Percentiles rank a stretch among this genome's conserved stretches.
These are phyloP conservation scores for Auricularia cornea DNA, from an alignment of 768 basidiomycete genomes.

Conservation along the genomic window DNA sequence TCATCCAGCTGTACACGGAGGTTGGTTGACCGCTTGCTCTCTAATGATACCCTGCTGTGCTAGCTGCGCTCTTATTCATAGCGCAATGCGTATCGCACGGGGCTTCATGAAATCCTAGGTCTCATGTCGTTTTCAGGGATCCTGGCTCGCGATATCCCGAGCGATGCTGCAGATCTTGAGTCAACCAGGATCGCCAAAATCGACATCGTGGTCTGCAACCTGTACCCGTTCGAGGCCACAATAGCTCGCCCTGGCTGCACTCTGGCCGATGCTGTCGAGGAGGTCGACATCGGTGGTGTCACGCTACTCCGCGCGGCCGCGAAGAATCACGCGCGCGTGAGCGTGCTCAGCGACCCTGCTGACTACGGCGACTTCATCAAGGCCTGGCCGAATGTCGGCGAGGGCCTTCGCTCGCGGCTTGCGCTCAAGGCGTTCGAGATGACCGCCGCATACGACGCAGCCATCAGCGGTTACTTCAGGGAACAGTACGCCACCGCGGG, in stretches of 20 bases:
- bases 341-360: constrained; percentile 77
- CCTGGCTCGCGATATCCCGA: constrained; percentile 83
- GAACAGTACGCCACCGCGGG: constrained; percentile 90
- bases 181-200: constrained; percentile 85
- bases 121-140: constrained; percentile 52
- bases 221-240: constrained; percentile 93
- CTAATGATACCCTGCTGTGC: too few relatives aligned
- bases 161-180: constrained; percentile 79
- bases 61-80: too few relatives aligned
- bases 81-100: too few relatives aligned
- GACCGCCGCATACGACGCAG: constrained; percentile 91
- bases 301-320: constrained; percentile 96
- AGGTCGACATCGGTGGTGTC: constrained; percentile 98
- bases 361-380: constrained; percentile 81
- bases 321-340: constrained; percentile 93
- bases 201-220: constrained; percentile 96
- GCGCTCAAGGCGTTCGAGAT: constrained; percentile 97
- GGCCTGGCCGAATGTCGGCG: constrained; percentile 69
- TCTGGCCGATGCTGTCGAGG: constrained; percentile 87
- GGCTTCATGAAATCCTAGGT: too few relatives aligned
- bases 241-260: constrained; percentile 85
- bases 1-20: constrained; percentile 96
- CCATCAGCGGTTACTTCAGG: constrained; percentile 94
- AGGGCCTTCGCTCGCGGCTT: constrained; percentile 62
- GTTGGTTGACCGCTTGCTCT: constrained; percentile 30